These are phyloP conservation scores for Phaeomoniella chlamydospora DNA, from an alignment of 2,329 filamentous ascomycete species.

Conservation along the genomic window DNA sequence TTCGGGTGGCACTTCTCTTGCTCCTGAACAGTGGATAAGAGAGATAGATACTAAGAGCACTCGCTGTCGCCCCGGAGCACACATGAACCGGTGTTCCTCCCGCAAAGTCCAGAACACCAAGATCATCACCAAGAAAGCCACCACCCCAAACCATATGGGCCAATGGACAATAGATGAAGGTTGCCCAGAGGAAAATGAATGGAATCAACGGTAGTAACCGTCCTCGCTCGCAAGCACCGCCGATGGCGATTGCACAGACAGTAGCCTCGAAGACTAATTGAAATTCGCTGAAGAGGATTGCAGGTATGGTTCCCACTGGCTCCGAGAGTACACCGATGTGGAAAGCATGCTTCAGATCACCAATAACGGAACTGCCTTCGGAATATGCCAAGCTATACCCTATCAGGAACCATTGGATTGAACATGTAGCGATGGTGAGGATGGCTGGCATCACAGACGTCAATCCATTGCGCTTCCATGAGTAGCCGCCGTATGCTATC, in stretches of 20 bases:
- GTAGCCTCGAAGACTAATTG: slow-evolving; percentile 36
- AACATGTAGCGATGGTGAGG: slow-evolving; percentile 31
- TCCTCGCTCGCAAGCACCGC: slow-evolving; percentile 33
- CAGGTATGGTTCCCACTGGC: slow-evolving; percentile 34
- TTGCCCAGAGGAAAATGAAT: slow-evolving; percentile 37
- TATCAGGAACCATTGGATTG: slow-evolving; percentile 35
- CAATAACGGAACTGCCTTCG: slow-evolving; percentile 29
- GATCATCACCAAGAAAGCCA: slow-evolving; percentile 25
- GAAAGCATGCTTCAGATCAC: slow-evolving; percentile 29
- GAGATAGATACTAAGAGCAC: slow-evolving; percentile 31
- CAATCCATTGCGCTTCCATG: slow-evolving; percentile 31
- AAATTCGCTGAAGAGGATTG: slow-evolving; percentile 36
- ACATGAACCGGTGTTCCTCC: slow-evolving; percentile 29
- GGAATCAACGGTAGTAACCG: slow-evolving; percentile 30
- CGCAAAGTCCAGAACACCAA: slow-evolving; percentile 33
- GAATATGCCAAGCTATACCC: slow-evolving; percentile 36
- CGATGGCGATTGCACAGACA: slow-evolving; percentile 35
- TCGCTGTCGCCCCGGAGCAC: slow-evolving; percentile 29
- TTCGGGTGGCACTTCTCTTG: slow-evolving; percentile 26
- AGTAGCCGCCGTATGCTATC: slow-evolving; percentile 35
- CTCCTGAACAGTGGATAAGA: slow-evolving; percentile 34
- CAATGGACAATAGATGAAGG: slow-evolving; percentile 31
- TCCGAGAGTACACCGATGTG: slow-evolving; percentile 31
- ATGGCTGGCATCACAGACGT: slow-evolving; percentile 34
- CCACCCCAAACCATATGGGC: slow-evolving; percentile 35